These are phyloP conservation scores for Ramularia endophylla DNA, from an alignment of 2,329 filamentous ascomycete genomes.

Conservation along the genomic window DNA sequence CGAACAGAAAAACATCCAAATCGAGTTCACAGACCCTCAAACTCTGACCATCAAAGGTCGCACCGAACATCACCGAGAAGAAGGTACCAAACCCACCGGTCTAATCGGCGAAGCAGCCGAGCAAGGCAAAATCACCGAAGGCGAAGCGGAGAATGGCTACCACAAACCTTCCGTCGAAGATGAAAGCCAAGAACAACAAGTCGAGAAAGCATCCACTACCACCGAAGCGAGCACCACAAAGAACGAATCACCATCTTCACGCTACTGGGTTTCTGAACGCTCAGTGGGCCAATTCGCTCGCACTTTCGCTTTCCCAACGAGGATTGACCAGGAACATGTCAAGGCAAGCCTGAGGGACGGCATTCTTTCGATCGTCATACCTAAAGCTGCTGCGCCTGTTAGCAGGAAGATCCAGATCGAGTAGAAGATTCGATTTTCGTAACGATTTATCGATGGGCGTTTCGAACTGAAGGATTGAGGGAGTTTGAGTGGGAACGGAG, in stretches of 20 bases:
- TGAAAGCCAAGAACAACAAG: conserved; percentile 33
- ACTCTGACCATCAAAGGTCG: conserved; percentile 66
- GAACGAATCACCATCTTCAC: conserved; percentile 31
- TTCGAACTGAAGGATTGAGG: no score
- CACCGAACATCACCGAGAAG: conserved; percentile 58
- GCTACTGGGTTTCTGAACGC: conserved; percentile 65
- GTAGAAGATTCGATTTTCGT: conserved; percentile 38
- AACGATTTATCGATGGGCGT: no score
- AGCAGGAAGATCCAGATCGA: conserved; percentile 52
- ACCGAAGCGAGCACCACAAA: no score
- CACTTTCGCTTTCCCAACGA: conserved; percentile 52
- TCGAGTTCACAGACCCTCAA: conserved; percentile 73
- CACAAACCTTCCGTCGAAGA: conserved; percentile 64
- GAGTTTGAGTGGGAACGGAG: no score
- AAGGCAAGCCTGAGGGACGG: conserved; percentile 57
- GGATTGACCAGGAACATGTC: conserved; percentile 56
- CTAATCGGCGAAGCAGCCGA: conserved; percentile 38
- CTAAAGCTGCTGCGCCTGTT: conserved; percentile 47
- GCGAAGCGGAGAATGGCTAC: conserved; percentile 28
- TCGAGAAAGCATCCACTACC: conserved; percentile 1
- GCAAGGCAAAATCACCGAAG: conserved; percentile 27
- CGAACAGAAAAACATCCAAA: conserved; percentile 64
- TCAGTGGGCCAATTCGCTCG: conserved; percentile 55
- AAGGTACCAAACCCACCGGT: conserved; percentile 47
- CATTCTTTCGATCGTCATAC: conserved; percentile 52